Conservation (phyloP, 371 early-diverging fungal genomes). For the Smittium culicis region DNA sequence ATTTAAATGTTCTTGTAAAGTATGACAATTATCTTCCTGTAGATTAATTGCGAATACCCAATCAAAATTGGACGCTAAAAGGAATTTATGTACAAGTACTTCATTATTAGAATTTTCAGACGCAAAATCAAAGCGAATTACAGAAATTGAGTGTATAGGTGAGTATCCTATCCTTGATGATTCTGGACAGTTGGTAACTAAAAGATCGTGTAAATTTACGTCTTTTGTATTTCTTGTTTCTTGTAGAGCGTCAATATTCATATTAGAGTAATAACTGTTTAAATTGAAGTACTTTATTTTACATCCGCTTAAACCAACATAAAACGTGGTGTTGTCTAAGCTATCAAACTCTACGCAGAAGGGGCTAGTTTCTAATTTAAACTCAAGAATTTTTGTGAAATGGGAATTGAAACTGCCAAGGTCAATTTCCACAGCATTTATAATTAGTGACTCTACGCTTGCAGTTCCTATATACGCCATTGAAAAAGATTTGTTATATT, state of each 20-base stretch:
- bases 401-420: background rate
- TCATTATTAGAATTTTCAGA: background rate
- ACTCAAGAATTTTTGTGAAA: background rate
- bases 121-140: background rate
- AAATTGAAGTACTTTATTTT: slow-evolving; percentile 1
- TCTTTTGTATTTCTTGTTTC: too few species aligned
- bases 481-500: background rate
- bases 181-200: background rate
- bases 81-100: background rate
- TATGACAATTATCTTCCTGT: background rate
- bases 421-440: background rate
- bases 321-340: background rate
- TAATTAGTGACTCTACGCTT: background rate
- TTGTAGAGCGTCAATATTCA: background rate
- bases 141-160: slow-evolving; percentile 6
- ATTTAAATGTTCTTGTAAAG: background rate
- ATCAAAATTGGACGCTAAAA: background rate
- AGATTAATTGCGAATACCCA: background rate
- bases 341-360: background rate
- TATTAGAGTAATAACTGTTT: background rate
- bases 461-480: background rate
- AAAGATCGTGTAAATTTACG: background rate
- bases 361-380: background rate
- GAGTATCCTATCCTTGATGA: slow-evolving; percentile 8
- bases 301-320: slow-evolving; percentile 2